Conservation (phyloP, 1,139 yeast species). For the Debaryomyces subglobosus region DNA sequence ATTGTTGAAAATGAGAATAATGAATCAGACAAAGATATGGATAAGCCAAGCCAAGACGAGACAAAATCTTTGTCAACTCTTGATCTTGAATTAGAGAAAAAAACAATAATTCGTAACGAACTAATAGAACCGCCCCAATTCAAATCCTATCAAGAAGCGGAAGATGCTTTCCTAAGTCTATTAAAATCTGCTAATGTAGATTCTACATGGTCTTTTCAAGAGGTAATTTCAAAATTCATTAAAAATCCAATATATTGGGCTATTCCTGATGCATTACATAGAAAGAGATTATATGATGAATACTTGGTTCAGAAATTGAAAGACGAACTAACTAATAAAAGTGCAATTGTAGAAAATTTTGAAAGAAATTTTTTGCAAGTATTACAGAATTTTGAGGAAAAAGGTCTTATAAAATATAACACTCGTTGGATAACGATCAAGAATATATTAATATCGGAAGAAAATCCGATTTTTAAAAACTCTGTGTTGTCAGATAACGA, state of each 20-base stretch:
- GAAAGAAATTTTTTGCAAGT: slow-evolving; percentile 55
- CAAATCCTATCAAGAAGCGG: slow-evolving; percentile 37
- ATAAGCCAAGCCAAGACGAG: slow-evolving; percentile 14
- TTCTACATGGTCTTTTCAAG: slow-evolving; percentile 75
- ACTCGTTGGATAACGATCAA: slow-evolving; percentile 71
- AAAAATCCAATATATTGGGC: slow-evolving; percentile 71
- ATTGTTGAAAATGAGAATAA: slow-evolving; percentile 1
- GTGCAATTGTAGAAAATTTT: slow-evolving; percentile 56
- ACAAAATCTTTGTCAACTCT: slow-evolving; percentile 15
- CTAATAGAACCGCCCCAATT: slow-evolving; percentile 20
- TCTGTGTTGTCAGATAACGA: slow-evolving; percentile 62
- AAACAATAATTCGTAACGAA: slow-evolving; percentile 14
- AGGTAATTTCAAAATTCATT: slow-evolving; percentile 63
- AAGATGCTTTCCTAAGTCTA: slow-evolving; percentile 52
- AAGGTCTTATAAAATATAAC: slow-evolving; percentile 50
- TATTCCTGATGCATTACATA: slow-evolving; percentile 58
- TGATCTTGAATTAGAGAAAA: slow-evolving; percentile 16
- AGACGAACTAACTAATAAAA: slow-evolving; percentile 55
- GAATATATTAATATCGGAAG: slow-evolving; percentile 52
- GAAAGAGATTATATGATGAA: slow-evolving; percentile 68
- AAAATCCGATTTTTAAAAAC: slow-evolving; percentile 65
- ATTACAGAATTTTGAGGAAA: slow-evolving; percentile 36
- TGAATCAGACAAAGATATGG: slow-evolving; percentile 6
- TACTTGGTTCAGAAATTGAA: slow-evolving; percentile 58
- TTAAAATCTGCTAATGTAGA: slow-evolving; percentile 60